Evolutionary conservation across 78 protist genomes (phyloP).

Genomic region (Dictyostelium citrinum): DNA sequence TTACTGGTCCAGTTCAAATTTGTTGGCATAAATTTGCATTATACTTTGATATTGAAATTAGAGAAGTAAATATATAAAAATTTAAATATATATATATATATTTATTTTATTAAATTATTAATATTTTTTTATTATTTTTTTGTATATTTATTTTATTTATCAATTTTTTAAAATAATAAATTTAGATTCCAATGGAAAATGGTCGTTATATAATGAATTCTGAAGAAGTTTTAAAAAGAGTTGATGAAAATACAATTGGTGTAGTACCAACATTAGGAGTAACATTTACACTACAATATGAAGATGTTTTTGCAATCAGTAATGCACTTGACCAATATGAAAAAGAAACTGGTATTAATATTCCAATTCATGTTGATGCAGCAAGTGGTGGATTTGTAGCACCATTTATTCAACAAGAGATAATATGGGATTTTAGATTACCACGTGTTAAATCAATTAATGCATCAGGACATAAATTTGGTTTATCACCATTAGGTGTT

Average conservation of each 20-base stretch:
- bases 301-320: constrained; percentile 21
- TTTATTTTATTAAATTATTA: too few species aligned
- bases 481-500: constrained; percentile 40
- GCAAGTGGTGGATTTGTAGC: constrained; percentile 82
- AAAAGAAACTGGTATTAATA: constrained; percentile 40
- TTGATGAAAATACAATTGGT: constrained; percentile 77
- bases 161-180: too few species aligned
- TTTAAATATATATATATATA: too few species aligned
- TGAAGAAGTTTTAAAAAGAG: constrained; percentile 28
- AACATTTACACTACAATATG: constrained; percentile 74
- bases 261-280: constrained; percentile 36
- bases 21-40: constrained; percentile 68
- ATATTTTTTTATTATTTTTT: too few species aligned
- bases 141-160: too few species aligned
- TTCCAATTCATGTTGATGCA: constrained; percentile 82
- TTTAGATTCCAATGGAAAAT: not conserved
- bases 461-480: constrained; percentile 73
- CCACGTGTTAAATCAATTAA: constrained; percentile 55
- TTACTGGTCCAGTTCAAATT: constrained; percentile 63
- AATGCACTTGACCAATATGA: constrained; percentile 18
- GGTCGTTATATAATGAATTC: constrained; percentile 14
- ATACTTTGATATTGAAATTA: constrained; percentile 57
- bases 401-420: constrained; percentile 52
- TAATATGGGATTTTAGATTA: constrained; percentile 68
- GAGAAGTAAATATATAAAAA: too few species aligned